Conservation (phyloP, 257 asterid species). For the Capsicum pubescens region DNA sequence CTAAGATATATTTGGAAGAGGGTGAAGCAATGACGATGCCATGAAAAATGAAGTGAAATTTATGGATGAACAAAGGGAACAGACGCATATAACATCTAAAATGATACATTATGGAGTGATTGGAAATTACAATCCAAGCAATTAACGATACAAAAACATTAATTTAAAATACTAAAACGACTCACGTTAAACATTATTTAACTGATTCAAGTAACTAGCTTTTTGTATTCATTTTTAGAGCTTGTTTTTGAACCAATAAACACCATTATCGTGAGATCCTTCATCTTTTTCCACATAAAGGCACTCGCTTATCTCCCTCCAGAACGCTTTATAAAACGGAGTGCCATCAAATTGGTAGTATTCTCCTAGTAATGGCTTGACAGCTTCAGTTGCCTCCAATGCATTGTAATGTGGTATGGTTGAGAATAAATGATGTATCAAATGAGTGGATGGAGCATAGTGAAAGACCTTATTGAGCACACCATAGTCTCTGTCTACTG, state of each 20-base stretch:
- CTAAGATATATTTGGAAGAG: too few species aligned
- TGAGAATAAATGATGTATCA: slow-evolving; percentile 25
- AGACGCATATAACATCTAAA: too few species aligned
- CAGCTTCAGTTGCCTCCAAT: slow-evolving; percentile 20
- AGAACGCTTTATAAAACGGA: slow-evolving; percentile 18
- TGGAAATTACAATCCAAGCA: too few species aligned
- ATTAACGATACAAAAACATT: too few species aligned
- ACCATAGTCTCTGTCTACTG: slow-evolving; percentile 32
- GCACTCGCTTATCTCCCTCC: slow-evolving; percentile 28
- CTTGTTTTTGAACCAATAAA: slow-evolving; percentile 34
- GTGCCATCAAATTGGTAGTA: slow-evolving; percentile 34
- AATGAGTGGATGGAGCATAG: slow-evolving; percentile 24
- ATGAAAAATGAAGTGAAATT: too few species aligned
- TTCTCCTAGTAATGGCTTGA: slow-evolving; percentile 18
- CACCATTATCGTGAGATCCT: slow-evolving; percentile 19
- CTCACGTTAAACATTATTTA: not conserved
- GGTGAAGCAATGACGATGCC: too few species aligned
- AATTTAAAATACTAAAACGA: too few species aligned
- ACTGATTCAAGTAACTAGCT: not conserved
- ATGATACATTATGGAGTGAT: too few species aligned
- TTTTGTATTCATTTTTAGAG: not conserved
- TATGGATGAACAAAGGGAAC: too few species aligned
- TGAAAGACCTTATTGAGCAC: slow-evolving; percentile 21
- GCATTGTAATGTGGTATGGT: slow-evolving; percentile 32
- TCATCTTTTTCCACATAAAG: slow-evolving; percentile 27